Evolutionary conservation across 345 rosid species (phyloP).

Genomic region (Brassica juncea): DNA sequence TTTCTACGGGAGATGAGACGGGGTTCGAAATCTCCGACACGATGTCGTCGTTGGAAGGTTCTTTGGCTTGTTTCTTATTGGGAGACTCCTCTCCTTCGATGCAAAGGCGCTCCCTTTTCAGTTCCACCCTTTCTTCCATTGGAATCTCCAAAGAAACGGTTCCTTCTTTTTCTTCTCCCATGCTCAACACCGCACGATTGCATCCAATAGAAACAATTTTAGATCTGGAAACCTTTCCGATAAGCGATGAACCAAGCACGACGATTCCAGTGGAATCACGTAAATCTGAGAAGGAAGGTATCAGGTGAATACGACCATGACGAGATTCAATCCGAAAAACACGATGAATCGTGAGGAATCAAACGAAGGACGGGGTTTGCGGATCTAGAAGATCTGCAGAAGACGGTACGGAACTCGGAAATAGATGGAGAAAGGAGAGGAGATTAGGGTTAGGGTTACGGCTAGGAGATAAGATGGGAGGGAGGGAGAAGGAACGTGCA

Average conservation of each 20-base stretch:
- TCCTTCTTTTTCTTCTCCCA: conserved; percentile 43
- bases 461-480: conserved; percentile 38
- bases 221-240: no score
- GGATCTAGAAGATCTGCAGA: conserved; percentile 45
- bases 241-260: no score
- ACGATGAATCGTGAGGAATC: conserved; percentile 13
- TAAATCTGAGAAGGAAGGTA: not conserved
- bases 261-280: not conserved
- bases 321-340: conserved; percentile 5
- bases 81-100: conserved; percentile 41
- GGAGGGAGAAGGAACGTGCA: conserved; percentile 50
- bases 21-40: conserved; percentile 89
- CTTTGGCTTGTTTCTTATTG: conserved; percentile 64
- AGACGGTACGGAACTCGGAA: not conserved
- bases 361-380: conserved; percentile 24
- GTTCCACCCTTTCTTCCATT: conserved; percentile 43
- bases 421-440: not conserved
- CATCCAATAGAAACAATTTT: conserved; percentile 34
- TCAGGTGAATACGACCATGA: not conserved
- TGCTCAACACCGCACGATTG: conserved; percentile 4
- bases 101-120: conserved; percentile 49
- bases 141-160: conserved; percentile 47
- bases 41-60: conserved; percentile 69
- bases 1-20: conserved; percentile 55
- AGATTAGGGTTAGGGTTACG: conserved; percentile 51